phyloP scores from a whole-genome alignment of 176 grass and related monocot species.

The Rhynchospora breviuscula region DNA sequence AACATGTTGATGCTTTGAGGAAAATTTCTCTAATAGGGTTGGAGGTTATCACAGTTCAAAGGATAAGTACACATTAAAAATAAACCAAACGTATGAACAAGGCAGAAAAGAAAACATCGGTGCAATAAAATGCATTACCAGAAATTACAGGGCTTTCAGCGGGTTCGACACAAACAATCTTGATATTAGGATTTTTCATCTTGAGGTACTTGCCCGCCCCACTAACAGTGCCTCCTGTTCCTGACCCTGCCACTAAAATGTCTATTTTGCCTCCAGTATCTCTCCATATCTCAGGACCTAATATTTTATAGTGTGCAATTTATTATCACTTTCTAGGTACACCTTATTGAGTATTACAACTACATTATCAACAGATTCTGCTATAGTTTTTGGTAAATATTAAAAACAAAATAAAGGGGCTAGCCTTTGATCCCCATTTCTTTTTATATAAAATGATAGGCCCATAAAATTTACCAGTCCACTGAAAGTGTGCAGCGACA shows the following conservation, averaged over 20 bases:
- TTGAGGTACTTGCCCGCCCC: constrained; percentile 62
- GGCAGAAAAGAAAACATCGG: not conserved
- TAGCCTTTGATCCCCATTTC: not conserved
- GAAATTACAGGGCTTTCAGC: constrained; percentile 62
- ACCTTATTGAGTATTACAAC: not conserved
- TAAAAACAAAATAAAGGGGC: not conserved
- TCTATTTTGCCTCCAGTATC: constrained; percentile 76
- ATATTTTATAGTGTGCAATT: not conserved
- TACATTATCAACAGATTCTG: not conserved
- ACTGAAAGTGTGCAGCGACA: constrained; percentile 46
- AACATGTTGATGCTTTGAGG: not conserved
- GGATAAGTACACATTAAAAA: not conserved
- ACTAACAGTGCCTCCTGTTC: constrained; percentile 61
- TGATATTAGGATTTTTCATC: constrained; percentile 54
- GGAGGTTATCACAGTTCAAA: not conserved
- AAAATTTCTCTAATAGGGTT: not conserved
- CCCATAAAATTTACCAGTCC: constrained; percentile 45
- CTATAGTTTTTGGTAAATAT: not conserved
- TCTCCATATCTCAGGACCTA: constrained; percentile 80
- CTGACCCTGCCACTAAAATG: constrained; percentile 40
- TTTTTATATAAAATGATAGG: not conserved
- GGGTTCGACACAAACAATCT: constrained; percentile 63
- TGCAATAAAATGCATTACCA: constrained; percentile 28
- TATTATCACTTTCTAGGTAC: not conserved
- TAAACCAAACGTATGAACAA: not conserved